Evolutionary conservation across 192 early-diverging fungal genomes (phyloP), one percentile per base, ranked within the genome.

Genomic region (Backusella macrospora): DNA sequence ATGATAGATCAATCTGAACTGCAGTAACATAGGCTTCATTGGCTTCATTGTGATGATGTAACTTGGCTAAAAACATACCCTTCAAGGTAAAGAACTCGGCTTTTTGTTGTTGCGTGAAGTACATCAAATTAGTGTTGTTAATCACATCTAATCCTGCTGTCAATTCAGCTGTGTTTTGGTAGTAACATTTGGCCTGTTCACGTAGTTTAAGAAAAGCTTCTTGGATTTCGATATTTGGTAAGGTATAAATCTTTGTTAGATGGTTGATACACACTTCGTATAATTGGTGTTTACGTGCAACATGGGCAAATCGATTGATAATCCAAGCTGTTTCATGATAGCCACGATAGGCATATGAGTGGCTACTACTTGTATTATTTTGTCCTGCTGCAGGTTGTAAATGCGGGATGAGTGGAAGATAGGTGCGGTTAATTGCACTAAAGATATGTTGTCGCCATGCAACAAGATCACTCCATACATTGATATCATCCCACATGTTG

Each of bases 271-370:
- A 98, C 9, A 99, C 97, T 47, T 98, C 96, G 9, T 93, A 91
- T 14, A 99, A 85, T n/a, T 91, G 90, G 75, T 99, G 98, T 72
- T 97, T 94, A 5, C 98, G 86, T 5, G 97, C 96, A 45, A 98
- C 94, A 66, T 97, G 94, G 1, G 98, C 96, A 80, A 99, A 99
- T 49, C 98, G 89, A 79, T 99, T 99, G 84, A 98, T 99, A 37
- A 98, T 99, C 98, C 98, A 99, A 2, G 98, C 98, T 26, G 97
- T 99, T 81, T 99, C 97, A 78, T 99, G 98, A 80, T 96, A 98
- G 18, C 98, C 98, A 16, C 97, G 90, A 80, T 96, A 99, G 0
- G 96, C 96, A 73, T 92, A 95, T 46, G 96, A 96, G 70, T 94
- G 91, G 2, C 90, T 85, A 84, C 85, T 81, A 37, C 86, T 85